Evolutionary conservation across 75 land plant genomes (phyloP).

Genomic region (Ceratopteris richardii): DNA sequence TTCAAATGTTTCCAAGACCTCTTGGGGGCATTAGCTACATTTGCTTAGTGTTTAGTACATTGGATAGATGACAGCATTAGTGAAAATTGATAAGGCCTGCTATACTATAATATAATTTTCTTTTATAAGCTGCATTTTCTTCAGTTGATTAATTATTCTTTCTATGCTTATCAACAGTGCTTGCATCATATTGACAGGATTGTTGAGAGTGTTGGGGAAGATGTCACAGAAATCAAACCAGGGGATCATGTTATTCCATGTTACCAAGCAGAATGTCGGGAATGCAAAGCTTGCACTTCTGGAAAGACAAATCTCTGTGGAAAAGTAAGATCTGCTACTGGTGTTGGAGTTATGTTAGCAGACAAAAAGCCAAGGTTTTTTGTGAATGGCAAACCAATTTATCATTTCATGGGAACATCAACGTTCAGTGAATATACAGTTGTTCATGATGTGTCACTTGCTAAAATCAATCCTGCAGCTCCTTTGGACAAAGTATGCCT

Average conservation of each 20-base stretch:
- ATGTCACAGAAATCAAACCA: slow-evolving; percentile 17
- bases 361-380: slow-evolving; percentile 25
- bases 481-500: slow-evolving; percentile 35
- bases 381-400: slow-evolving; percentile 25
- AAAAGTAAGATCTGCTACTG: slow-evolving; percentile 30
- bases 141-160: too few relatives aligned
- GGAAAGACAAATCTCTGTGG: slow-evolving; percentile 36
- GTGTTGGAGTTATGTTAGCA: slow-evolving; percentile 23
- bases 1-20: too few relatives aligned
- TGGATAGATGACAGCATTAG: too few relatives aligned
- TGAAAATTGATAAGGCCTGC: too few relatives aligned
- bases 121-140: too few relatives aligned
- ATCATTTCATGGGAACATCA: slow-evolving; percentile 40
- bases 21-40: too few relatives aligned
- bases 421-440: slow-evolving; percentile 37
- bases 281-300: slow-evolving; percentile 27
- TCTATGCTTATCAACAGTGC: too few relatives aligned
- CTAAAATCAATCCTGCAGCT: slow-evolving; percentile 32
- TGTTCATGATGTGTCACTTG: slow-evolving; percentile 34
- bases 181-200: slow-evolving; percentile 22
- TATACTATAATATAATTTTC: too few relatives aligned
- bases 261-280: slow-evolving; percentile 33
- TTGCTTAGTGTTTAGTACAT: too few relatives aligned
- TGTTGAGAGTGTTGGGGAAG: slow-evolving; percentile 40
- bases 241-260: slow-evolving; percentile 42